Conservation (phyloP, 768 basidiomycete genomes). For the Porpolomopsis calyptriformis region DNA sequence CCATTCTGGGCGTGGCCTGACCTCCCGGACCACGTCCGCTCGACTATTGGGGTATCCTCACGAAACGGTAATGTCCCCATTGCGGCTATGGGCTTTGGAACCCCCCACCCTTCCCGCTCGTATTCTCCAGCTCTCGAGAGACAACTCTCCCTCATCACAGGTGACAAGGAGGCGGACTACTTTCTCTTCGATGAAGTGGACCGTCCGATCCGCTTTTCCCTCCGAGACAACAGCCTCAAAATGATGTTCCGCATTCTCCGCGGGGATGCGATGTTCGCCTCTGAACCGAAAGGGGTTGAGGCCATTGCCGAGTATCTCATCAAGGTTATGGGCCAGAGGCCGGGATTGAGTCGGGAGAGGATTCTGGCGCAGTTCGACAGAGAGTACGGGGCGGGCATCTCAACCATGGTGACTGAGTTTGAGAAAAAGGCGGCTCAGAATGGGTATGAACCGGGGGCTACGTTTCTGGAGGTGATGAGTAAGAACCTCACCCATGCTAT, state of each 20-base stretch:
- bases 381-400: conserved; percentile 9
- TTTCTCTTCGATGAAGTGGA: conserved; percentile 13
- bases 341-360: conserved; percentile 12
- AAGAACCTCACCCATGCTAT: background rate
- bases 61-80: conserved; percentile 2
- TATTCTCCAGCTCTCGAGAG: conserved; percentile 11
- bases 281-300: conserved; percentile 3
- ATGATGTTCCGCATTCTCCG: conserved; percentile 11
- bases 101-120: conserved; percentile 5
- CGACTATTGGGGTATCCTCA: background rate
- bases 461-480: conserved; percentile 10
- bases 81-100: conserved; percentile 7
- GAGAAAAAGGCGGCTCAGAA: conserved; percentile 1
- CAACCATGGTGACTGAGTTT: conserved; percentile 5
- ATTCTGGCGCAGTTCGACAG: conserved; percentile 10
- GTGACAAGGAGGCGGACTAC: conserved; percentile 13
- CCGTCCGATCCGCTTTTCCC: conserved; percentile 11
- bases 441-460: conserved; percentile 6
- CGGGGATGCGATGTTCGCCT: conserved; percentile 6
- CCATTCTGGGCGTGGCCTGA: conserved; percentile 7
- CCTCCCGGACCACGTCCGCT: conserved; percentile 4
- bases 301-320: conserved; percentile 13
- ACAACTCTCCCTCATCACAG: conserved; percentile 13
- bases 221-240: conserved; percentile 9
- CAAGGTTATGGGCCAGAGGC: conserved; percentile 10